A percentile compares a stretch with the other conserved stretches of the same genome.
Conservation (phyloP, 2,329 filamentous ascomycete genomes). For the Westerdykella ornata region DNA sequence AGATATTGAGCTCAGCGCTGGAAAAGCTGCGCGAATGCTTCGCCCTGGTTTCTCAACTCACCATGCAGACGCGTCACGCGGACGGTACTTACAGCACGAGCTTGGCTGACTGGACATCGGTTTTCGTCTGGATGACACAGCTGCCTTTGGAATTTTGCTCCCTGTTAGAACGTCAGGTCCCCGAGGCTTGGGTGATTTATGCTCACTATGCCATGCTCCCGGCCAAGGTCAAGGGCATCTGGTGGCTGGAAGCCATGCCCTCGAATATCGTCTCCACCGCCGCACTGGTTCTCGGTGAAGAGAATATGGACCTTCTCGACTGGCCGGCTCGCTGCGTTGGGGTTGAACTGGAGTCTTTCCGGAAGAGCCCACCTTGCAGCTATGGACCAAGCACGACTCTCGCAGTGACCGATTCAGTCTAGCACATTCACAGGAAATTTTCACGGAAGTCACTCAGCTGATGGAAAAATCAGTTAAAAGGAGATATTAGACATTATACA, state of each 20-base stretch:
- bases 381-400: not conserved
- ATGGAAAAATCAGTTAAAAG: not conserved
- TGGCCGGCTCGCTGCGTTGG: constrained; percentile 18
- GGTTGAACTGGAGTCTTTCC: constrained; percentile 14
- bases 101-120: constrained; percentile 16
- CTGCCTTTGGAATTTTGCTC: constrained; percentile 13
- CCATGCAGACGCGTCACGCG: constrained; percentile 1
- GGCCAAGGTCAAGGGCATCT: constrained; percentile 9
- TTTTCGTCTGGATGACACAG: constrained; percentile 14
- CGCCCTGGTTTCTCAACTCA: constrained; percentile 19
- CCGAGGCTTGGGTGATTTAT: constrained; percentile 24
- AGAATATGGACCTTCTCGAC: constrained; percentile 19
- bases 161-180: constrained; percentile 15
- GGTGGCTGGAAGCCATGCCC: constrained; percentile 19
- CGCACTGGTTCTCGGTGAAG: constrained; percentile 18
- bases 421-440: not conserved
- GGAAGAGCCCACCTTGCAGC: not conserved
- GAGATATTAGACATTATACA: not conserved
- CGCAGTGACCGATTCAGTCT: not conserved
- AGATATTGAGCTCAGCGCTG: constrained; percentile 12
- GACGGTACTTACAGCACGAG: not conserved
- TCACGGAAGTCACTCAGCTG: too few species aligned
- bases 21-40: constrained; percentile 16
- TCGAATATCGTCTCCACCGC: constrained; percentile 15
- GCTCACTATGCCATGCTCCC: constrained; percentile 24